Percentiles rank a stretch among this genome's conserved stretches.
Evolutionary conservation across 2,329 filamentous ascomycete species (phyloP).

Genomic region (Penicillium sp.): DNA sequence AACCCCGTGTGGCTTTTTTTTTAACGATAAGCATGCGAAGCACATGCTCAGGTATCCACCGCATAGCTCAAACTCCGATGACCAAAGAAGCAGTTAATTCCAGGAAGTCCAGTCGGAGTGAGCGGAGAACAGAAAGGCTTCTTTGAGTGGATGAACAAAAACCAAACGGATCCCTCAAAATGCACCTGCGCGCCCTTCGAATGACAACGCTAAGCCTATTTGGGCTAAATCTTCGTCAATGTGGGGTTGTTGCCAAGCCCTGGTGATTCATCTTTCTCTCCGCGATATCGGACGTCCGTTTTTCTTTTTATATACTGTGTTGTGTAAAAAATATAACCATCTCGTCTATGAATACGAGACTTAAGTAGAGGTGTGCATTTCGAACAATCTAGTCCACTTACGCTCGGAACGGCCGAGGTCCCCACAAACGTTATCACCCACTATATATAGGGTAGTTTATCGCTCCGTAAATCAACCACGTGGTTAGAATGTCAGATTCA

Average conservation of each 20-base stretch:
- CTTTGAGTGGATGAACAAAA: constrained; percentile 8
- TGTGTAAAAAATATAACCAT: neutral
- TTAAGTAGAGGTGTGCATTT: neutral
- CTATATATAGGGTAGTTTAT: no score
- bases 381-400: neutral
- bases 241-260: constrained; percentile 1
- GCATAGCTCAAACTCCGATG: neutral
- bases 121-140: constrained; percentile 6
- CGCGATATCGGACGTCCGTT: constrained; percentile 7
- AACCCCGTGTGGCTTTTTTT: neutral
- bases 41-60: constrained; percentile 1
- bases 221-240: constrained; percentile 8
- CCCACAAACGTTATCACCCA: neutral
- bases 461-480: neutral
- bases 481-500: neutral
- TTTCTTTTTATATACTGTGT: neutral
- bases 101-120: constrained; percentile 2
- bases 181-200: constrained; percentile 30
- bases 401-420: neutral
- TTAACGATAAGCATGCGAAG: neutral
- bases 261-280: constrained; percentile 8
- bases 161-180: constrained; percentile 1
- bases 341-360: neutral
- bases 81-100: neutral
- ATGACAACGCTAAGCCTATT: constrained; percentile 32